Base-by-base conservation (phyloP, 345 rosid genomes). In the Crucihimalaya himalaica region DNA sequence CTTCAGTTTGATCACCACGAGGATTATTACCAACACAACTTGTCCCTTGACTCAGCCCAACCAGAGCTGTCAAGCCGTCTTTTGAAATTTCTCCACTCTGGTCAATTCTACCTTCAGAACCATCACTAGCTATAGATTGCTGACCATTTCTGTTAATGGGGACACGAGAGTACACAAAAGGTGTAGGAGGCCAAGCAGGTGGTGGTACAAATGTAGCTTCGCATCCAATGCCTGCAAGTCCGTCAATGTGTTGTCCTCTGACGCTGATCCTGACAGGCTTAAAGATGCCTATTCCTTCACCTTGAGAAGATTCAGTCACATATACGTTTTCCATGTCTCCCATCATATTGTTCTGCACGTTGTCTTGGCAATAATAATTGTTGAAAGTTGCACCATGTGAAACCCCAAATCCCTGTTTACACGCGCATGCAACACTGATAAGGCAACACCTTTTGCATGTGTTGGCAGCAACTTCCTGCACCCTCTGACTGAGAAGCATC, bases 211-310 rank as follows among this genome's bases (percentile, higher is more conserved):
- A 91, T 64, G 92, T 78, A 76, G 87, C 80, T 79, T 93, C 97
- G 28, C 93, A 89, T 73, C 97, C 97, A 77, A 94, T 89, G 71
- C 95, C 98, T 1, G 98, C 98, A 81, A 94, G 97, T 63, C 98
- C 98, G 82, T 94, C 98, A 66, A 81, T 86, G 74, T 86, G 88
- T 23, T 70, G 75, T 53, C 96, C 96, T 87, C 94, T 86, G 66
- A 89, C 93, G 80, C 86, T 96, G 53, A 91, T 91, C 75, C 95
- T 81, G 8, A 91, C 97, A 59, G 97, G 96, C 83, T 91, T 89
- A 81, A 85, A 85, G 43, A 78, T 71, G 72, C 93, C 92, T 79
- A 73, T 89, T 55, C 88, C 93, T 63, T 86, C 93, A 10, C 85
- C 87, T 80, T 86, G 97, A 79, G 88, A 66, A 53, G 93, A 79